These are phyloP conservation scores for Diversispora eburnea DNA, from an alignment of 192 early-diverging fungal species.

Conservation along the genomic window DNA sequence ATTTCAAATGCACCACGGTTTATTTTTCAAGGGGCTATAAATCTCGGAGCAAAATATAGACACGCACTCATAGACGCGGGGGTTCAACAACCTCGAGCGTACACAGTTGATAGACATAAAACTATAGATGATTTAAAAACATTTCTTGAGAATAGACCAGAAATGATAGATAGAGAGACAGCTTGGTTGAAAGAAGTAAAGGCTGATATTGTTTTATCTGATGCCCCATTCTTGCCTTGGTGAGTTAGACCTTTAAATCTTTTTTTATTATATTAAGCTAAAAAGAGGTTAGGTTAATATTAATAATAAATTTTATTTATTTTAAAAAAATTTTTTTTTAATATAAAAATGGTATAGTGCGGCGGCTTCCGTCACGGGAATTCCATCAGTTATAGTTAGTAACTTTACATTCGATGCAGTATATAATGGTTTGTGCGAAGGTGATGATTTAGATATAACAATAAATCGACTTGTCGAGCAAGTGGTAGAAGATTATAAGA, in stretches of 20 bases:
- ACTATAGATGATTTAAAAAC: slow-evolving; percentile 49
- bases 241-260: slow-evolving; percentile 27
- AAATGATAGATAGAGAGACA: slow-evolving; percentile 43
- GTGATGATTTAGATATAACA: slow-evolving; percentile 46
- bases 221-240: slow-evolving; percentile 59
- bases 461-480: slow-evolving; percentile 38
- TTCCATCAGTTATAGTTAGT: slow-evolving; percentile 53
- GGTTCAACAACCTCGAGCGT: slow-evolving; percentile 59
- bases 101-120: slow-evolving; percentile 54
- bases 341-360: slow-evolving; percentile 32
- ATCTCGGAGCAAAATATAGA: slow-evolving; percentile 49
- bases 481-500: slow-evolving; percentile 49
- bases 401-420: slow-evolving; percentile 67
- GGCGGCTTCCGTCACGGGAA: slow-evolving; percentile 46
- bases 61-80: slow-evolving; percentile 57
- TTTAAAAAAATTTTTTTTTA: background rate
- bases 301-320: background rate
- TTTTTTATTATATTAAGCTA: background rate
- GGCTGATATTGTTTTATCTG: slow-evolving; percentile 54
- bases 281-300: no score
- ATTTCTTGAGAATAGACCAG: slow-evolving; percentile 43
- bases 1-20: slow-evolving; percentile 56
- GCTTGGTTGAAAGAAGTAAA: slow-evolving; percentile 49
- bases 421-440: slow-evolving; percentile 49
- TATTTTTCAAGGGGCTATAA: slow-evolving; percentile 53